A percentile compares a stretch with the other conserved stretches of the same genome.
These are phyloP conservation scores for Dothidotthia symphoricarpi DNA, from an alignment of 2,329 filamentous ascomycete genomes.

Conservation along the genomic window DNA sequence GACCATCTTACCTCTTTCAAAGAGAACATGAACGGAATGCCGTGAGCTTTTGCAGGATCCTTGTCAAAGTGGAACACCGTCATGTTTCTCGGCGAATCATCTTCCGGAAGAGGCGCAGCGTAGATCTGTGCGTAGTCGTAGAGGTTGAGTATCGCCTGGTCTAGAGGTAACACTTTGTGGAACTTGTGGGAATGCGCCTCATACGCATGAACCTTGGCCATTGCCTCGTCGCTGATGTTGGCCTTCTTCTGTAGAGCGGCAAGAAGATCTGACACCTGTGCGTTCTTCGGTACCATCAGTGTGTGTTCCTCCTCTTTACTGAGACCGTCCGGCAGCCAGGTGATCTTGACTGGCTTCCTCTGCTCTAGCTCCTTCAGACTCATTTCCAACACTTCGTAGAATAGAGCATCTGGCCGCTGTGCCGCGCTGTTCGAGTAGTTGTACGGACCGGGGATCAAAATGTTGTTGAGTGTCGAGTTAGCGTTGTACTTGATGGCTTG, in stretches of 20 bases:
- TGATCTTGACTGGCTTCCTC: conserved; percentile 82
- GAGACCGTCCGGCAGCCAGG: conserved; percentile 84
- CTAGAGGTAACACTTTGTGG: conserved; percentile 70
- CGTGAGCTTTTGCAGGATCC: conserved; percentile 79
- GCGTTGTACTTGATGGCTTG: conserved; percentile 69
- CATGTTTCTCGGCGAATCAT: conserved; percentile 65
- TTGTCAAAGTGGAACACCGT: conserved; percentile 90
- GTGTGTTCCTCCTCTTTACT: conserved; percentile 85
- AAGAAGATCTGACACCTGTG: conserved; percentile 75
- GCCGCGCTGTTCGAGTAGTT: conserved; percentile 66
- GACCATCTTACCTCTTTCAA: conserved; percentile 65
- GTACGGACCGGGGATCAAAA: conserved; percentile 69
- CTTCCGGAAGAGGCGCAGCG: conserved; percentile 76
- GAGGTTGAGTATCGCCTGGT: conserved; percentile 73
- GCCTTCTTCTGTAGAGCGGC: conserved; percentile 76
- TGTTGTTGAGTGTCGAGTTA: conserved; percentile 70
- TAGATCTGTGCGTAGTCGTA: conserved; percentile 83
- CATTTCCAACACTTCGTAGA: conserved; percentile 92
- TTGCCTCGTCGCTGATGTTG: conserved; percentile 72
- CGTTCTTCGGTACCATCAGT: conserved; percentile 83
- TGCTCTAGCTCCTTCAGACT: conserved; percentile 90
- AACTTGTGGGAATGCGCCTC: conserved; percentile 82
- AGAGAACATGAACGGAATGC: conserved; percentile 87
- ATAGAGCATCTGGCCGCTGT: conserved; percentile 75
- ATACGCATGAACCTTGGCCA: conserved; percentile 72